Evolutionary conservation across 208 protist species (phyloP), one percentile per base, ranked within the genome.

Genomic region (Acanthamoeba castellanii): DNA sequence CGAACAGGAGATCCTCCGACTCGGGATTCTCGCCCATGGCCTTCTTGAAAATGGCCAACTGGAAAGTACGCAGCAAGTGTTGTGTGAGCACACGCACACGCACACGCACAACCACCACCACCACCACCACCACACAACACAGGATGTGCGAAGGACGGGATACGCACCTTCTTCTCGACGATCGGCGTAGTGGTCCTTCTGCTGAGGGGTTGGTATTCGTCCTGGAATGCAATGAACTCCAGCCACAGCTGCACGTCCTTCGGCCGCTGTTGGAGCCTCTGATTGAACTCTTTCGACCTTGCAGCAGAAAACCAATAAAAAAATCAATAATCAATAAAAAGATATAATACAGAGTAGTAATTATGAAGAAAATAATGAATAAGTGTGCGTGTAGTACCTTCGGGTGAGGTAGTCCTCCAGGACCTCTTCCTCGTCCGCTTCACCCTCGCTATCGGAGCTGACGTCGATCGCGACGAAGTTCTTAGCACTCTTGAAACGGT

Each of bases 31-130:
- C 84, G 27, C 18, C 84, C 50, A 91, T 64, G 52, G 84, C 84
- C 59, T 70, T 91, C 84, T 91, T 70, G 27, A 45, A 91, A 45
- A 91, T 91, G 32, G 84, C 47, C 84, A 91, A 52, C 84, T 91
- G 50, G 22, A 42, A 1, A 25, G 47, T 59, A 18, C 27, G 5
- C 9, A 30, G 66, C 30, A 37, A 72, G n/a, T n/a, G 1, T 42
- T 42, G 37, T 3, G 37, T 42, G 37, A 42, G 32, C 72, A 7
- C 32, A 2, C 13, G 20, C n/a, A 82, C 7, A 45, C 9, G n/a
- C n/a, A 37, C 14, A 57, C 8, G 30, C 20, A 37, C 14, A n/a
- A 27, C 2, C 45, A n/a, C n/a, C 27, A 8, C 8, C 66, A 11
- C 8, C 8, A 22, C 66, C 7, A 74, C 5, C 13, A 74, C 13